These are phyloP conservation scores for Candida ulmi DNA, from an alignment of 805 yeast genomes.

Conservation along the genomic window DNA sequence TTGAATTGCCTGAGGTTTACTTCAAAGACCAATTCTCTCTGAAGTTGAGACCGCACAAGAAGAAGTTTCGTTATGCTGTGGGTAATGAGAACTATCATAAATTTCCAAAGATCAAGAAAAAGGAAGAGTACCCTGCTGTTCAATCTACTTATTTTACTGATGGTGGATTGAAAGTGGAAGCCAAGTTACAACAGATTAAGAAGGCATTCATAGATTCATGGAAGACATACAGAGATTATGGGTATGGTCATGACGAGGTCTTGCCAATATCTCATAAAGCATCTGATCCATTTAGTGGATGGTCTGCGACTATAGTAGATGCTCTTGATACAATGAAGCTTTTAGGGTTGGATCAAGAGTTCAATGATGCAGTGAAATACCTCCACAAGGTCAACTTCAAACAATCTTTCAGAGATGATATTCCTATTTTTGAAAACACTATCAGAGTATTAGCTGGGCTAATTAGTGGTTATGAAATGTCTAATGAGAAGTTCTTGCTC, in stretches of 20 bases:
- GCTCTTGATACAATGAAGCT: conserved; percentile 45
- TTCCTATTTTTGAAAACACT: conserved; percentile 46
- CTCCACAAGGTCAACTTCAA: conserved; percentile 35
- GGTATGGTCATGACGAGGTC: conserved; percentile 43
- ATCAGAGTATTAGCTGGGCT: conserved; percentile 51
- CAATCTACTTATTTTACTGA: conserved; percentile 26
- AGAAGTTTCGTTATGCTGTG: conserved; percentile 16
- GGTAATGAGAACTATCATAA: conserved; percentile 20
- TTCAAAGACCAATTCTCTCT: conserved; percentile 15
- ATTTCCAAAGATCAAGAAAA: conserved; percentile 12
- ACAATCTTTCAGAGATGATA: conserved; percentile 30
- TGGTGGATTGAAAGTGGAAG: conserved; percentile 22
- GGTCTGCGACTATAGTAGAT: conserved; percentile 48
- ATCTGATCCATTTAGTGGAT: conserved; percentile 39
- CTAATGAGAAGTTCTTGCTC: conserved; percentile 29
- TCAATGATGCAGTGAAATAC: conserved; percentile 30
- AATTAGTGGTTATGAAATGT: conserved; percentile 45
- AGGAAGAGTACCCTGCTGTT: conserved; percentile 19
- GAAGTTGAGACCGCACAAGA: conserved; percentile 14
- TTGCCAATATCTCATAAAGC: conserved; percentile 30
- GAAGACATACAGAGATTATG: conserved; percentile 35
- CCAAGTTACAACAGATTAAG: conserved; percentile 27
- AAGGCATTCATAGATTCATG: conserved; percentile 38
- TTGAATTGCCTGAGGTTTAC: conserved; percentile 16
- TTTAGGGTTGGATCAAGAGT: conserved; percentile 37